These are phyloP conservation scores for Tolypocladium album DNA, from an alignment of 2,329 filamentous ascomycete genomes.

Conservation along the genomic window DNA sequence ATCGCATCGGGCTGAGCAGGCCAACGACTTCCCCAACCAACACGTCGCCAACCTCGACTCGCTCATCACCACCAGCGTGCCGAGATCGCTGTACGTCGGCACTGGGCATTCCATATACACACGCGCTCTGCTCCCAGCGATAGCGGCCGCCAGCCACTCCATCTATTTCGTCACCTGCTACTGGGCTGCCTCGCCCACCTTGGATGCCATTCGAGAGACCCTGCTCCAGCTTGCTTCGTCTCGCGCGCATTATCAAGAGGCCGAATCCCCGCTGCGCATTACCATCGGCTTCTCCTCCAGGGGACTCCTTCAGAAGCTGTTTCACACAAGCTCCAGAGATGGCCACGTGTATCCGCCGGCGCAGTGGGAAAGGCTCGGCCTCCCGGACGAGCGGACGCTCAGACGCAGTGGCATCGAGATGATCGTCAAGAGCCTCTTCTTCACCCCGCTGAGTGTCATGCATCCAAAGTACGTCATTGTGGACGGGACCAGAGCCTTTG, in stretches of 20 bases:
- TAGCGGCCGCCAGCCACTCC: constrained; percentile 50
- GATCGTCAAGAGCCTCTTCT: constrained; percentile 66
- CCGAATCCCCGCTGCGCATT: constrained; percentile 38
- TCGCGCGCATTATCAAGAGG: constrained; percentile 13
- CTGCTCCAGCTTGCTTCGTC: constrained; percentile 47
- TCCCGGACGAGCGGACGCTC: constrained; percentile 44
- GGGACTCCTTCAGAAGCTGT: constrained; percentile 62
- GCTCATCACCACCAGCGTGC: constrained; percentile 37
- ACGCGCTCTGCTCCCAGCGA: constrained; percentile 46
- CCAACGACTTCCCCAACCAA: constrained; percentile 37
- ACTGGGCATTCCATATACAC: constrained; percentile 48
- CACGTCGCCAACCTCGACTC: constrained; percentile 29
- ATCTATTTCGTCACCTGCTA: constrained; percentile 75
- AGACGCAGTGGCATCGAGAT: constrained; percentile 53
- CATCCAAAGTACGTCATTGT: constrained; percentile 75
- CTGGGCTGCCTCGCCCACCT: constrained; percentile 58
- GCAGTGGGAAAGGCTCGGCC: constrained; percentile 53
- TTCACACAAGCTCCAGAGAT: constrained; percentile 52
- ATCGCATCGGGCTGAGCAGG: constrained; percentile 20
- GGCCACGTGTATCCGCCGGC: constrained; percentile 51
- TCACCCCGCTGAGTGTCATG: constrained; percentile 75
- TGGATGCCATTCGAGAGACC: constrained; percentile 44
- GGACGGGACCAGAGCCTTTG: constrained; percentile 53
- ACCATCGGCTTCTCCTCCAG: constrained; percentile 68
- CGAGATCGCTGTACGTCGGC: constrained; percentile 40